Evolutionary conservation across 2,329 filamentous ascomycete species (phyloP).

Genomic region (Septoria linicola): DNA sequence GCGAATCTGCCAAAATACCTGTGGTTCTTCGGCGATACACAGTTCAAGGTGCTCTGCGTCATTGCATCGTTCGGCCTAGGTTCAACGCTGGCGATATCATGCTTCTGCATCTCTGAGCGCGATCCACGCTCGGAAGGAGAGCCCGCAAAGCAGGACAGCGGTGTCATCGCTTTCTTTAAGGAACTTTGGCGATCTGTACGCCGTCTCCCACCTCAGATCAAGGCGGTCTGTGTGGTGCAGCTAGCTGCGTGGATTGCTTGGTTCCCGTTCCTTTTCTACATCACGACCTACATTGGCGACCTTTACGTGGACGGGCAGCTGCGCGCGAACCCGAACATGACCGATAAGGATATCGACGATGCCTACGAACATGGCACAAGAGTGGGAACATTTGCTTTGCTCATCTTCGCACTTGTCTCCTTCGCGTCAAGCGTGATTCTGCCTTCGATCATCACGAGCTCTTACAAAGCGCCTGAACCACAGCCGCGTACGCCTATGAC

Average conservation of each 20-base stretch:
- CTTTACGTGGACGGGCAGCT: constrained; percentile 86
- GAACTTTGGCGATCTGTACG: constrained; percentile 74
- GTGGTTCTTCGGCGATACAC: constrained; percentile 78
- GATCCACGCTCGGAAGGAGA: constrained; percentile 73
- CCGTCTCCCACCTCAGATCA: constrained; percentile 79
- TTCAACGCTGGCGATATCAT: constrained; percentile 69
- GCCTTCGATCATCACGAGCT: constrained; percentile 80
- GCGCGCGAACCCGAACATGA: constrained; percentile 72
- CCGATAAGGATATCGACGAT: constrained; percentile 69
- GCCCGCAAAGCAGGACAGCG: constrained; percentile 58
- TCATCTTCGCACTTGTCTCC: constrained; percentile 84
- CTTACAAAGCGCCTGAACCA: constrained; percentile 57
- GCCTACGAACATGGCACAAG: constrained; percentile 84
- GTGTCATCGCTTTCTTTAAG: constrained; percentile 75
- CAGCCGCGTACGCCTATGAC: constrained; percentile 42
- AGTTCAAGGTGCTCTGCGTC: constrained; percentile 89
- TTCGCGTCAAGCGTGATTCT: constrained; percentile 78
- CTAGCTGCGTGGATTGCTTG: constrained; percentile 98
- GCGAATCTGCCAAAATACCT: constrained; percentile 71
- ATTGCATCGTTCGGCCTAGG: constrained; percentile 75
- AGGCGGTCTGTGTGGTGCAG: constrained; percentile 87
- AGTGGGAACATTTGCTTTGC: constrained; percentile 81
- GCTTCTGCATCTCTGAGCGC: constrained; percentile 68
- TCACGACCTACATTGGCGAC: constrained; percentile 88
- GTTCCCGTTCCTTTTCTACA: constrained; percentile 97